Evolutionary conservation across 768 basidiomycete species (phyloP).

Genomic region (Boletus eberwhitei): DNA sequence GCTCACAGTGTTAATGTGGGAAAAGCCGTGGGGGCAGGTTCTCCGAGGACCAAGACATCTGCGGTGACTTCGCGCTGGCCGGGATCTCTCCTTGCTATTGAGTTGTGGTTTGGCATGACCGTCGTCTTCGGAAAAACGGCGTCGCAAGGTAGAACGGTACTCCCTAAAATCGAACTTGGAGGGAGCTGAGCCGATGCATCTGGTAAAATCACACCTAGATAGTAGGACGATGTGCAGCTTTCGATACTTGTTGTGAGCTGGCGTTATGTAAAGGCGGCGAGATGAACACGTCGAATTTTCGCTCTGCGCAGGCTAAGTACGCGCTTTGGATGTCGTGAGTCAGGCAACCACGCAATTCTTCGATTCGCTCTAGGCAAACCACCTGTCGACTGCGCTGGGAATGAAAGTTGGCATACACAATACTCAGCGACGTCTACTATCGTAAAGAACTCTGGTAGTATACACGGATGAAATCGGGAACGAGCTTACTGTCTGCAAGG

Average conservation of each 20-base stretch:
- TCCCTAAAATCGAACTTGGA: conserved; percentile 4
- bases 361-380: conserved; percentile 2
- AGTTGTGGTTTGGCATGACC: conserved; percentile 3
- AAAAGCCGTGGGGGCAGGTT: conserved; percentile 1
- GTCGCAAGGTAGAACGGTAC: neutral
- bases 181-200: conserved; percentile 9
- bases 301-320: neutral
- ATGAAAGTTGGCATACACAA: conserved; percentile 7
- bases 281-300: neutral
- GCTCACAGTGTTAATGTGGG: conserved; percentile 1
- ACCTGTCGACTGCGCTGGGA: conserved; percentile 9
- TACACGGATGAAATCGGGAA: neutral
- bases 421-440: too few relatives aligned
- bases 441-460: neutral
- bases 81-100: conserved; percentile 1
- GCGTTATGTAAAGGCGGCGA: neutral
- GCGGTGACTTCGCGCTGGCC: neutral
- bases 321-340: neutral
- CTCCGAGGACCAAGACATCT: conserved; percentile 16
- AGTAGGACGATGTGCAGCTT: neutral
- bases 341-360: neutral
- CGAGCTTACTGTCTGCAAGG: neutral
- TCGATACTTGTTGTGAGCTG: conserved; percentile 2
- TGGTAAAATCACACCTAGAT: conserved; percentile 8
- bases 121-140: conserved; percentile 1